phyloP scores from a whole-genome alignment of 768 basidiomycete genomes.

The Rhizopogon vesiculosus region DNA sequence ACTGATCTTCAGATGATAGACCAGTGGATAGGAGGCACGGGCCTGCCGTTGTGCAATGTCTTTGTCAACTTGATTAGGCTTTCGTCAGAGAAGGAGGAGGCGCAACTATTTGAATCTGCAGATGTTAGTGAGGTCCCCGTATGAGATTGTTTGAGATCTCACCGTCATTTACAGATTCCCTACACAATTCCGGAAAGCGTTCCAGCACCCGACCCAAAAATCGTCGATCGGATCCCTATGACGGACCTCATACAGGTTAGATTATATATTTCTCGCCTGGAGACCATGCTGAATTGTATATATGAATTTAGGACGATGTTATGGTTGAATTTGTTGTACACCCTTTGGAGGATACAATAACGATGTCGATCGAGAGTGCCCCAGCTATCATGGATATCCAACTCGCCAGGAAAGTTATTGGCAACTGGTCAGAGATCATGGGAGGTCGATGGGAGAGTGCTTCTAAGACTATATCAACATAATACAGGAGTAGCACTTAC shows the following conservation, averaged over 20 bases:
- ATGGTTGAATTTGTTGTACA: constrained; percentile 28
- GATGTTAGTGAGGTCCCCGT: constrained; percentile 23
- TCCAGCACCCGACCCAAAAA: constrained; percentile 5
- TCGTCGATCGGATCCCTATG: constrained; percentile 13
- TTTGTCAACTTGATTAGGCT: constrained; percentile 39
- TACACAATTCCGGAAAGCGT: constrained; percentile 27
- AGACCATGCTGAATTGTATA: not conserved
- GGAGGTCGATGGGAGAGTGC: not conserved
- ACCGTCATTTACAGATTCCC: constrained; percentile 24
- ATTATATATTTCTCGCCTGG: not conserved
- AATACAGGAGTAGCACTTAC: not conserved
- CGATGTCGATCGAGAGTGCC: constrained; percentile 19
- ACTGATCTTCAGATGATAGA: constrained; percentile 32
- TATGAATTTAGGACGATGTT: constrained; percentile 24
- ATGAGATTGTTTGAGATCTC: not conserved
- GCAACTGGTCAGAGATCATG: constrained; percentile 16
- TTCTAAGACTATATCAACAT: not conserved
- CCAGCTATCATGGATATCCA: constrained; percentile 9
- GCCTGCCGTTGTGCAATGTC: constrained; percentile 36
- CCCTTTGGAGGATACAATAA: constrained; percentile 11
- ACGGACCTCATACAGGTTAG: constrained; percentile 22
- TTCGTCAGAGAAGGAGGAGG: constrained; percentile 15
- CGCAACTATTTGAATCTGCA: constrained; percentile 25
- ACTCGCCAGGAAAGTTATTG: constrained; percentile 13
- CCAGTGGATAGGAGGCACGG: constrained; percentile 26